Base-by-base conservation (phyloP, 371 early-diverging fungal genomes). In the Coemansia sp. region DNA sequence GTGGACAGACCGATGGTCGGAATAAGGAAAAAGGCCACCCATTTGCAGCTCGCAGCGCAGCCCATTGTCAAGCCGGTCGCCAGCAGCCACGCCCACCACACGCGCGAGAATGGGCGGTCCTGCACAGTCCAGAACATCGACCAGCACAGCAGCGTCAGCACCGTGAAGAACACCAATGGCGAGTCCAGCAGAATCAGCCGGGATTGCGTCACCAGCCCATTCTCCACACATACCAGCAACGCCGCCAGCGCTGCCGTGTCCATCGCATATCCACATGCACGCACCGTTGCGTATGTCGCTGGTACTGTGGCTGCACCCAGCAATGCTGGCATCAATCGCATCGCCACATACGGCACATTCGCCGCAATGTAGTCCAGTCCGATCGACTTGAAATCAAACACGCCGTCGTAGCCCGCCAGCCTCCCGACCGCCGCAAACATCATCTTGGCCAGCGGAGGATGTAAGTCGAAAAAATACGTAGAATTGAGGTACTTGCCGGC, bases 391-490 rank as follows among this genome's bases (percentile, higher is more conserved):
- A 98, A 97, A 53, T 92, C 87, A 83, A 94, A 97, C 53, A 85
- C 82, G 11, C 97, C 96, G 73, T 95, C 85, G 73, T 93, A 95
- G 5, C 97, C 96, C 41, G 86, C 85, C n/a, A 92, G 58, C 69
- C 83, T 82, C 15, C 91, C 95, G 2, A 85, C 86, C 13, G 86
- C 79, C 4, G 98, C 94, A 54, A 96, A 89, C 71, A 99, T 67
- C 82, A 99, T 77, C 76, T 98, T 99, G 24, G 96, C 99, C 29
- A 99, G 84, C 5, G 97, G 97, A 49, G 98, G 98, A 75, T 97
- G 96, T 23, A 99, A 95, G 78, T 99, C 99, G 82, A 98, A 98
- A 79, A 92, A 99, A 82, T 94, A 99, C 52, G 86, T 86, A 28
- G 92, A 81, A 19, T 89, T 87, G 41, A 99, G 82, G 79, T 99